Percentiles rank a stretch among this genome's conserved stretches.
Evolutionary conservation across 306 rosid species (phyloP).

Genomic region (Pterocarpus santalinus): DNA sequence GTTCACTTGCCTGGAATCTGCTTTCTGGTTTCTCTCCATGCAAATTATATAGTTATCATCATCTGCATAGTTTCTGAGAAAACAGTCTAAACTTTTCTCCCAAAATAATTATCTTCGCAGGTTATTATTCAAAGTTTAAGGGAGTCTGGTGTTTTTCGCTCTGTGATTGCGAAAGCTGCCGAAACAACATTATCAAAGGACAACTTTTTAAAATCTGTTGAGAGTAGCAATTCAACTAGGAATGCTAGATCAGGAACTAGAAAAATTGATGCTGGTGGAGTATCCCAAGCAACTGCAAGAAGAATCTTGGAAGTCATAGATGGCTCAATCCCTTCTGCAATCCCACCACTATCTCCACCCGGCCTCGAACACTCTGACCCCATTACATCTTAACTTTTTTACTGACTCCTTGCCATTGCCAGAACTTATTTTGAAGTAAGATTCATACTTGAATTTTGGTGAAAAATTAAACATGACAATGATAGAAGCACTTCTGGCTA

Average conservation of each 20-base stretch:
- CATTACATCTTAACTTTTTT: constrained; percentile 32
- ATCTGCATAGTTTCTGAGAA: constrained; percentile 8
- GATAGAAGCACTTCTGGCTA: constrained; percentile 53
- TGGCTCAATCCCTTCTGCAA: constrained; percentile 60
- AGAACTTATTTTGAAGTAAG: constrained; percentile 46
- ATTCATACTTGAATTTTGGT: constrained; percentile 40
- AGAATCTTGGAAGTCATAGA: constrained; percentile 69
- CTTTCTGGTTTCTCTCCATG: constrained; percentile 34
- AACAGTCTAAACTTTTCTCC: constrained; percentile 18
- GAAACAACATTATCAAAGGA: constrained; percentile 67
- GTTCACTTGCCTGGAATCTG: constrained; percentile 41
- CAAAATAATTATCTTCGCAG: constrained; percentile 54
- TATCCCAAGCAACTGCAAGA: constrained; percentile 71
- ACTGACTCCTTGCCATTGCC: constrained; percentile 44
- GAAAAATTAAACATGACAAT: constrained; percentile 42
- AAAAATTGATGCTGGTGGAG: constrained; percentile 62
- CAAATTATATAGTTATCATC: constrained; percentile 10
- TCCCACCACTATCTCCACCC: constrained; percentile 91
- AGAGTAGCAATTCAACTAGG: constrained; percentile 78
- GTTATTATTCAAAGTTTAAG: constrained; percentile 81
- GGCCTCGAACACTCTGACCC: constrained; percentile 49
- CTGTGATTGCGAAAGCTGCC: constrained; percentile 71
- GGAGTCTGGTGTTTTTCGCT: constrained; percentile 79
- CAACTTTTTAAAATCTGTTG: constrained; percentile 69
- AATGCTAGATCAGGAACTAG: constrained; percentile 61